These are phyloP conservation scores for Arachnopeziza araneosa DNA, from an alignment of 2,329 filamentous ascomycete genomes.

Conservation along the genomic window DNA sequence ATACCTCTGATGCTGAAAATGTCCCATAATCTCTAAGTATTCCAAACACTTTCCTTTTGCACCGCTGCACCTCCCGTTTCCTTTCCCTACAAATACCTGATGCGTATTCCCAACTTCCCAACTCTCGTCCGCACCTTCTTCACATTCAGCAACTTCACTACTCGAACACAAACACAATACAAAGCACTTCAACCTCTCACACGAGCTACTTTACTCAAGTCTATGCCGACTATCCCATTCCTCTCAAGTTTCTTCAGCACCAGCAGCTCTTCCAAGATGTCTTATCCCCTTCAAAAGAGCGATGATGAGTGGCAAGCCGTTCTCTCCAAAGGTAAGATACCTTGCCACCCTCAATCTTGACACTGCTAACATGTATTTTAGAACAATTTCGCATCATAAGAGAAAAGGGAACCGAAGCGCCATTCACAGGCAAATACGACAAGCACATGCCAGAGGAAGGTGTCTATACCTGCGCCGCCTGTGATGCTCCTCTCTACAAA, in stretches of 20 bases:
- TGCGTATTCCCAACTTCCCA: slow-evolving; percentile 46
- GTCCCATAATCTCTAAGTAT: slow-evolving; percentile 11
- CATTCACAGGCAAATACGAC: slow-evolving; percentile 78
- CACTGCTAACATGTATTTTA: slow-evolving; percentile 38
- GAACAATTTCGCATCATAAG: slow-evolving; percentile 95
- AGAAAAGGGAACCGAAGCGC: slow-evolving; percentile 82
- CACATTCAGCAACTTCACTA: slow-evolving; percentile 41
- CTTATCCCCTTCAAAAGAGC: slow-evolving; percentile 74
- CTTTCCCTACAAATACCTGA: slow-evolving; percentile 31
- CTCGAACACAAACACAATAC: slow-evolving; percentile 22
- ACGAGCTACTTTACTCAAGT: slow-evolving; percentile 40
- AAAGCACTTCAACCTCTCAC: slow-evolving; percentile 31
- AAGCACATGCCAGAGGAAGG: slow-evolving; percentile 74
- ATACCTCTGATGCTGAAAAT: slow-evolving; percentile 14
- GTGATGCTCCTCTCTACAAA: slow-evolving; percentile 83
- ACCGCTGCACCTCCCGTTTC: background rate
- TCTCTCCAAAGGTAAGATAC: slow-evolving; percentile 57
- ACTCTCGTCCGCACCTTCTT: slow-evolving; percentile 42
- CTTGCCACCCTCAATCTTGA: background rate
- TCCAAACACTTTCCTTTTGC: slow-evolving; percentile 4
- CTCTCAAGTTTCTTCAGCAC: slow-evolving; percentile 68
- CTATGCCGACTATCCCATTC: slow-evolving; percentile 77
- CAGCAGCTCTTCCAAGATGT: slow-evolving; percentile 51
- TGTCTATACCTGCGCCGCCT: slow-evolving; percentile 83
- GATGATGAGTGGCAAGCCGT: slow-evolving; percentile 87